phyloP scores from a whole-genome alignment of 164 flowering plant species.

The Macadamia integrifolia region DNA sequence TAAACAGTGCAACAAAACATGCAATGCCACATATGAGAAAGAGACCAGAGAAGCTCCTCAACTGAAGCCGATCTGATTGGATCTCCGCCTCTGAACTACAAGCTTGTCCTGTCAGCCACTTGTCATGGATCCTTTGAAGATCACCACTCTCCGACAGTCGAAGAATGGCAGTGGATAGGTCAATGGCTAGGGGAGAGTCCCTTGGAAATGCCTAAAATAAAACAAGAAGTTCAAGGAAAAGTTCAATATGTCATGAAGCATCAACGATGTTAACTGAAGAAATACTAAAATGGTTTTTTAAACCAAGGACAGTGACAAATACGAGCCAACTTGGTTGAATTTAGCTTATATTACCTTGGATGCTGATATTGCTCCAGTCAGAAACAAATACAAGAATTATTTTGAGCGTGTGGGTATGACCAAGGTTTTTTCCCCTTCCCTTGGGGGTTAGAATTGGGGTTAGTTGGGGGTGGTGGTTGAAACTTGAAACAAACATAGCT shows the following conservation, averaged over 20 bases:
- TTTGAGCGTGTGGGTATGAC: too few relatives aligned
- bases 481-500: too few relatives aligned
- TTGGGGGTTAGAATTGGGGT: too few relatives aligned
- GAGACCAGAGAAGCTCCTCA: slow-evolving; percentile 77
- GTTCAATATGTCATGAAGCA: neutral
- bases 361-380: too few relatives aligned
- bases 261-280: too few relatives aligned
- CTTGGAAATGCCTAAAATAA: slow-evolving; percentile 73
- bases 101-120: slow-evolving; percentile 47
- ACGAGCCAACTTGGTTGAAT: too few relatives aligned
- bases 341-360: too few relatives aligned
- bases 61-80: slow-evolving; percentile 46
- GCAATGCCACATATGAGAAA: slow-evolving; percentile 60
- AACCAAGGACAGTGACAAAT: neutral
- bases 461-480: too few relatives aligned
- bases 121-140: slow-evolving; percentile 69
- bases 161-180: slow-evolving; percentile 89
- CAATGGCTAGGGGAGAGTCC: slow-evolving; percentile 76
- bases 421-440: too few relatives aligned
- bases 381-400: too few relatives aligned
- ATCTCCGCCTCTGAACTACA: slow-evolving; percentile 34
- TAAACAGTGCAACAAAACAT: slow-evolving; percentile 50
- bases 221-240: neutral
- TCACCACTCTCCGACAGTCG: slow-evolving; percentile 71
- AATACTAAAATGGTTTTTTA: too few relatives aligned